These are phyloP conservation scores for Dryadomyces quercus-mongolicae DNA, from an alignment of 2,329 filamentous ascomycete genomes.

Conservation along the genomic window DNA sequence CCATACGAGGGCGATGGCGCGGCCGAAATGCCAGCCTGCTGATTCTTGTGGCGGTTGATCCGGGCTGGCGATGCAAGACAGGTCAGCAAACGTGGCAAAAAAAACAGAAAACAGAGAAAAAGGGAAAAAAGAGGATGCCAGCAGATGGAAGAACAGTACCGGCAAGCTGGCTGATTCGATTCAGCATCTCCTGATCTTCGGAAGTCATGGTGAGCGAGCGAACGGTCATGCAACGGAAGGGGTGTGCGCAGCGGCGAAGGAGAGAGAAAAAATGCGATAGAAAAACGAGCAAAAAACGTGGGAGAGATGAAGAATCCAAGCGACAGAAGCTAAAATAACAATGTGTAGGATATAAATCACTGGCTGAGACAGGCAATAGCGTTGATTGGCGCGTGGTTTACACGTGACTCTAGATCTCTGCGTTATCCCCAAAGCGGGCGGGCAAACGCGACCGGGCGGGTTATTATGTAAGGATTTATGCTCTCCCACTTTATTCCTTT, in stretches of 20 bases:
- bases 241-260: neutral
- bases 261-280: neutral
- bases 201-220: conserved; percentile 22
- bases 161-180: conserved; percentile 39
- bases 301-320: neutral
- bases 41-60: conserved; percentile 69
- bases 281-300: neutral
- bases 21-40: conserved; percentile 32
- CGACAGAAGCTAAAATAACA: conserved; percentile 5
- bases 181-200: conserved; percentile 40
- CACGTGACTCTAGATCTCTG: neutral
- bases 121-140: neutral
- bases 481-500: neutral
- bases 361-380: neutral
- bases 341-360: neutral
- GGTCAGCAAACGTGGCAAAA: neutral
- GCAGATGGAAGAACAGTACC: conserved; percentile 20
- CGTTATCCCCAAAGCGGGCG: neutral
- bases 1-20: conserved; percentile 7
- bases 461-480: neutral
- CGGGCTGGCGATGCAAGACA: conserved; percentile 39
- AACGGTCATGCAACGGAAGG: too few species aligned
- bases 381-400: neutral
- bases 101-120: neutral
- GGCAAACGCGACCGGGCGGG: neutral